A percentile compares a stretch with the other conserved stretches of the same genome.
Evolutionary conservation across 495 filamentous ascomycete genomes (phyloP).

Genomic region (Glonium stellatum): DNA sequence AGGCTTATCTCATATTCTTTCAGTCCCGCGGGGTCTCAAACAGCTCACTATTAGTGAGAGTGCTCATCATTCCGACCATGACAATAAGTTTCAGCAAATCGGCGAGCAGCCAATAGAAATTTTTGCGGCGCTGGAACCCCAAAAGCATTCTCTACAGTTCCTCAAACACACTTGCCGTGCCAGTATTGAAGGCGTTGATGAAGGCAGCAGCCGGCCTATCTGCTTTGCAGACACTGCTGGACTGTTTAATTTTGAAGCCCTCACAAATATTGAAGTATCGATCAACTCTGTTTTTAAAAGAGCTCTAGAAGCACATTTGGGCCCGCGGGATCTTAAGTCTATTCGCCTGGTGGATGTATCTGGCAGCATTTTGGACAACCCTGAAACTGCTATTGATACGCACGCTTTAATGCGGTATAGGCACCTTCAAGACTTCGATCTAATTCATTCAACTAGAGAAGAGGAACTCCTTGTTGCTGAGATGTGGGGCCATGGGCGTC

Average conservation of each 20-base stretch:
- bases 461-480: background rate
- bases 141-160: background rate
- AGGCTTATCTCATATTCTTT: background rate
- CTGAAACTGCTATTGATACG: too few species aligned
- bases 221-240: background rate
- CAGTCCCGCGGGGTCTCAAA: background rate
- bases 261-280: too few species aligned
- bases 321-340: too few species aligned
- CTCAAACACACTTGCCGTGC: background rate
- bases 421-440: background rate
- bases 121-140: background rate
- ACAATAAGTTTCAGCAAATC: background rate
- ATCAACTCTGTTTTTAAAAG: too few species aligned
- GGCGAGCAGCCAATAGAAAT: background rate
- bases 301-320: too few species aligned
- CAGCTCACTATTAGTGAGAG: constrained; percentile 1
- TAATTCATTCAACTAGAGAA: background rate
- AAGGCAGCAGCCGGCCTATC: background rate
- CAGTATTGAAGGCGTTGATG: background rate
- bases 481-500: background rate
- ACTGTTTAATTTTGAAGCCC: background rate
- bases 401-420: background rate
- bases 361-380: too few species aligned
- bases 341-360: too few species aligned
- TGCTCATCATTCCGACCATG: background rate